A percentile compares a stretch with the other conserved stretches of the same genome.
Conservation (phyloP, 306 rosid species). For the Pyrus pyrifolia region DNA sequence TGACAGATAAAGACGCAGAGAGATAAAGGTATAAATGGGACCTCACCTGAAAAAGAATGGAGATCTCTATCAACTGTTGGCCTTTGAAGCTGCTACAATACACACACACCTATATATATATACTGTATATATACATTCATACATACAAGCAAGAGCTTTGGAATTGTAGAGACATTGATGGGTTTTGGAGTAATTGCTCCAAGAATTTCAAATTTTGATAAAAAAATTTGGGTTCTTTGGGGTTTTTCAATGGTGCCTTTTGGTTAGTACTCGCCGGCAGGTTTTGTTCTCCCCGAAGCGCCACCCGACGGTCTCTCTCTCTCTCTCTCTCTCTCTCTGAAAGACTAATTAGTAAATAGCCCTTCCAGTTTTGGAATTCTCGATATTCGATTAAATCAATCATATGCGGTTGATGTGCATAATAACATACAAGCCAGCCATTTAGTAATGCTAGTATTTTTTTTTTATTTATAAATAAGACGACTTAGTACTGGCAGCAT, state of each 20-base stretch:
- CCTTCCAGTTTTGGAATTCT: background rate
- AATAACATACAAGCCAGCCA: no score
- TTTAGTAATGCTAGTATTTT: no score
- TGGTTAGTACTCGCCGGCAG: background rate
- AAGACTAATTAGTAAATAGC: background rate
- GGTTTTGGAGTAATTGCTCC: background rate
- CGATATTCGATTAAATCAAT: background rate
- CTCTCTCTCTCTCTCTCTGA: background rate
- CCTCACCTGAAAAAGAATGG: constrained; percentile 32
- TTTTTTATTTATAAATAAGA: no score
- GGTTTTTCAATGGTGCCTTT: background rate
- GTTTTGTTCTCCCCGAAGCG: constrained; percentile 6
- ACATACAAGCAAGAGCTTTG: background rate
- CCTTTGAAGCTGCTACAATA: constrained; percentile 11
- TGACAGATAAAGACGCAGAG: constrained; percentile 1
- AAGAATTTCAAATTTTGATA: background rate
- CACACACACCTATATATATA: background rate
- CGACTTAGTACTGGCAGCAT: no score
- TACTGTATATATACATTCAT: background rate
- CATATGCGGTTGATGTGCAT: background rate
- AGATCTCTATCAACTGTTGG: constrained; percentile 38
- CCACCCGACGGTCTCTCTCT: constrained; percentile 5
- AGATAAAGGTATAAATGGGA: constrained; percentile 7
- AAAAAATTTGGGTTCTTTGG: background rate
- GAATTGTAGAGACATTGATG: background rate